Base-by-base conservation (phyloP, 2,329 filamentous ascomycete genomes). In the Cladophialophora exuberans region DNA sequence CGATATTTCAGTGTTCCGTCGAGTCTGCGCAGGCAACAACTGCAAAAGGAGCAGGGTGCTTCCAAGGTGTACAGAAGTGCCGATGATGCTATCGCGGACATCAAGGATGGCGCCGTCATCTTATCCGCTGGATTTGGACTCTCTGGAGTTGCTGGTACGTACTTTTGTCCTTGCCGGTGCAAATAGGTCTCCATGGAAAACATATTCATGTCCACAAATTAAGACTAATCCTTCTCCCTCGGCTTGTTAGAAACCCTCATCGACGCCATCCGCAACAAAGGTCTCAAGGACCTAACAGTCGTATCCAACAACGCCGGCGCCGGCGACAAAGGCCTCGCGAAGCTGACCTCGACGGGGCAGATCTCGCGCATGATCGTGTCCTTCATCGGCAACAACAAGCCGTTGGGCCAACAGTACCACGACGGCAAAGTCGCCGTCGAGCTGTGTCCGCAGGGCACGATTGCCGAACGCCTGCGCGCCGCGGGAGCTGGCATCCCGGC, bases 401-500 rank as follows among this genome's bases (percentile, higher is more conserved):
- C 88, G 4, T 90, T 97, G 58, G 92, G 96, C 78, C 80, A 81
- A 70, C 94, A 93, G 86, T 97, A 96, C 71, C 79, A 96, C 50
- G 88, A 84, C 2, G 92, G 92, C 54, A 81, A 95, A 71, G 85
- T 96, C 52, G 90, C 95, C 72, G 83, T 97, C 41, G 92, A 97
- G 75, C 83, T 97, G 62, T 95, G 89, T 3, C 92, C 92, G 0
- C 92, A 97, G 73, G 92, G 92, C 56, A 97, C 92, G 6, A 80
- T 97, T 36, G 92, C 91, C 20, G 92, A 97, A 77, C 84, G 92
- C 56, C 92, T 91, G 72, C 84, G 91, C 38, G 86, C 90, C 17
- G 92, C 90, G 56, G 92, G 92, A 61, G 90, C 89, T 64, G 92
- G 92, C 22, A 88, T 97, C 63, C 92, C 92, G 11, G 92, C 92